Evolutionary conservation across 352 stramenopile species (phyloP).

Genomic region (Phytophthora nicotianae): DNA sequence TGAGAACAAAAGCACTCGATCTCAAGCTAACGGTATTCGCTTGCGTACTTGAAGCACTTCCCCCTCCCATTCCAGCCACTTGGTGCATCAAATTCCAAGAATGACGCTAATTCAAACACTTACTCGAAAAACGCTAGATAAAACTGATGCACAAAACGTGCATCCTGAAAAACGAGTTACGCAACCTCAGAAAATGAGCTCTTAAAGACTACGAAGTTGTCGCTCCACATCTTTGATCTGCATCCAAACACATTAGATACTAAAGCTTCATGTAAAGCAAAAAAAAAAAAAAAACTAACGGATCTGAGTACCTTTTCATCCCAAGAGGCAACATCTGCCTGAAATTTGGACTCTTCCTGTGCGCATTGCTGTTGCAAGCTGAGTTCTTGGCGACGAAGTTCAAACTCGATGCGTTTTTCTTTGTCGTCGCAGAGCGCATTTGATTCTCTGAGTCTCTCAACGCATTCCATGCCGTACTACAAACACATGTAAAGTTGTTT

Average conservation of each 20-base stretch:
- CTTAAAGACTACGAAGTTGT: conserved; percentile 27
- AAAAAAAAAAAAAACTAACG: background rate
- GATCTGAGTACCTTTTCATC: conserved; percentile 39
- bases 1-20: conserved; percentile 7
- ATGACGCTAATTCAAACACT: too few species aligned
- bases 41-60: conserved; percentile 15
- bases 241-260: background rate
- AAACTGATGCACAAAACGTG: background rate
- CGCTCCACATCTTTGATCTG: conserved; percentile 36
- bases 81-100: conserved; percentile 13
- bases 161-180: background rate
- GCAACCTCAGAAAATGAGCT: background rate
- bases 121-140: too few species aligned
- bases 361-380: conserved; percentile 33
- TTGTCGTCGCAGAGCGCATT: conserved; percentile 14
- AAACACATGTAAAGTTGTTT: conserved; percentile 4
- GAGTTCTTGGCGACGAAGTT: conserved; percentile 36
- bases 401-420: conserved; percentile 34
- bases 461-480: conserved; percentile 34
- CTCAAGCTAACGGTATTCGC: background rate
- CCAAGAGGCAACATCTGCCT: conserved; percentile 32
- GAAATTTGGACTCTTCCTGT: conserved; percentile 32
- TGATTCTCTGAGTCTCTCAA: conserved; percentile 12
- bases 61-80: conserved; percentile 15
- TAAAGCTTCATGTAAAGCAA: conserved; percentile 1